Conservation (phyloP, 768 basidiomycete genomes). For the Zangia roseola region DNA sequence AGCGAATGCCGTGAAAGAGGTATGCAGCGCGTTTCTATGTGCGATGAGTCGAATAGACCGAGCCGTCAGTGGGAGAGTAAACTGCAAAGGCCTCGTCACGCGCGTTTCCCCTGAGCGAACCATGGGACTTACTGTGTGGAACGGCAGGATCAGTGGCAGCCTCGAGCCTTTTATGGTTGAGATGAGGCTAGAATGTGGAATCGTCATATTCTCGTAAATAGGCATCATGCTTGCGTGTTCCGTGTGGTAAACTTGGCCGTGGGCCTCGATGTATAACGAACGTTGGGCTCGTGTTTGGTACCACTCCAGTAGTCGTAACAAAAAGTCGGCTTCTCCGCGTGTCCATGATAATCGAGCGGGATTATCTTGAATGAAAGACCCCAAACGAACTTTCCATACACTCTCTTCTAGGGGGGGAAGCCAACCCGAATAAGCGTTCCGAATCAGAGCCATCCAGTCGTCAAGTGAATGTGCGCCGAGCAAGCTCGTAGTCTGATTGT, state of each 20-base stretch:
- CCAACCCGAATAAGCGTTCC: conserved; percentile 25
- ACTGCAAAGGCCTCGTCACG: conserved; percentile 30
- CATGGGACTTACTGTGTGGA: conserved; percentile 41
- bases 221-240: conserved; percentile 9
- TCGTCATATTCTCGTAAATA: conserved; percentile 7
- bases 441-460: conserved; percentile 39
- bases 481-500: conserved; percentile 31
- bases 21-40: conserved; percentile 46
- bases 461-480: conserved; percentile 29
- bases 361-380: conserved; percentile 26
- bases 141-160: conserved; percentile 45
- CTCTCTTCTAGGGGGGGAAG: conserved; percentile 25
- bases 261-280: conserved; percentile 39
- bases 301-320: conserved; percentile 46
- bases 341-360: conserved; percentile 16
- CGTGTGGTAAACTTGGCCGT: conserved; percentile 29
- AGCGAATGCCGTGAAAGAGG: conserved; percentile 41
- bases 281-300: conserved; percentile 42
- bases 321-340: conserved; percentile 42
- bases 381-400: conserved; percentile 34
- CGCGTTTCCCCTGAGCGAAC: not conserved
- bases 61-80: conserved; percentile 43
- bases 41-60: conserved; percentile 45
- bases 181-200: conserved; percentile 21
- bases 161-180: conserved; percentile 28